These are phyloP conservation scores for Lactarius trivialis DNA, from an alignment of 768 basidiomycete genomes.

Conservation along the genomic window DNA sequence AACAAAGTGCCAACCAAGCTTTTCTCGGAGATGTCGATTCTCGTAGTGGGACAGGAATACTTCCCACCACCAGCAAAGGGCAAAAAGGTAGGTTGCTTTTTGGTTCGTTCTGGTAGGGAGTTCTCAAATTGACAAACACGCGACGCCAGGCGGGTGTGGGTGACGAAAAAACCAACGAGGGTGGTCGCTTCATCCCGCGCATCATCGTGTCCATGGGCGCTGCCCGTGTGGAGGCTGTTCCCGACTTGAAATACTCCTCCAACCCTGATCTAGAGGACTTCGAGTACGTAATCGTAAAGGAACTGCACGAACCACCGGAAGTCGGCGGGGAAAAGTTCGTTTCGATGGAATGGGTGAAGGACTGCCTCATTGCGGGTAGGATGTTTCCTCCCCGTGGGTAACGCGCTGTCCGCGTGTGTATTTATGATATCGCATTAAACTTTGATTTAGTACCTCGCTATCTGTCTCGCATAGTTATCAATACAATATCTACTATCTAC, in stretches of 20 bases:
- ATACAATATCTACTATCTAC: too few relatives aligned
- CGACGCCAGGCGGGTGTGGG: constrained; percentile 2
- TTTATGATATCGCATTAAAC: not conserved
- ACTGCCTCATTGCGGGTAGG: constrained; percentile 62
- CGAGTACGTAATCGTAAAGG: constrained; percentile 60
- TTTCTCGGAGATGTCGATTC: constrained; percentile 46
- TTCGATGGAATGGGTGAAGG: constrained; percentile 68
- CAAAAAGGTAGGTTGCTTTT: constrained; percentile 30
- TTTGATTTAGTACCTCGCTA: constrained; percentile 6
- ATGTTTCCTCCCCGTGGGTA: constrained; percentile 32
- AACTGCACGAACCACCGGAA: constrained; percentile 30
- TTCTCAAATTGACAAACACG: constrained; percentile 15
- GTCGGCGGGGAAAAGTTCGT: constrained; percentile 35
- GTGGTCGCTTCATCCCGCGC: constrained; percentile 44
- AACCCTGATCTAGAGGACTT: constrained; percentile 34
- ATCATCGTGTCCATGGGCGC: constrained; percentile 81
- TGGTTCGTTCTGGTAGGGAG: not conserved
- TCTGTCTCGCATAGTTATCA: not conserved
- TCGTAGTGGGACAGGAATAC: constrained; percentile 55
- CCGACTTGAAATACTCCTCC: constrained; percentile 39
- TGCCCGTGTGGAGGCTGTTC: constrained; percentile 55
- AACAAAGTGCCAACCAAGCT: constrained; percentile 52
- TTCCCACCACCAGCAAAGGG: constrained; percentile 40
- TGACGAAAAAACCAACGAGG: constrained; percentile 27
- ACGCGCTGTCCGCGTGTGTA: not conserved